A percentile compares a stretch with the other conserved stretches of the same genome.
These are phyloP conservation scores for Rhizopogon roseolus DNA, from an alignment of 768 basidiomycete genomes.

Conservation along the genomic window DNA sequence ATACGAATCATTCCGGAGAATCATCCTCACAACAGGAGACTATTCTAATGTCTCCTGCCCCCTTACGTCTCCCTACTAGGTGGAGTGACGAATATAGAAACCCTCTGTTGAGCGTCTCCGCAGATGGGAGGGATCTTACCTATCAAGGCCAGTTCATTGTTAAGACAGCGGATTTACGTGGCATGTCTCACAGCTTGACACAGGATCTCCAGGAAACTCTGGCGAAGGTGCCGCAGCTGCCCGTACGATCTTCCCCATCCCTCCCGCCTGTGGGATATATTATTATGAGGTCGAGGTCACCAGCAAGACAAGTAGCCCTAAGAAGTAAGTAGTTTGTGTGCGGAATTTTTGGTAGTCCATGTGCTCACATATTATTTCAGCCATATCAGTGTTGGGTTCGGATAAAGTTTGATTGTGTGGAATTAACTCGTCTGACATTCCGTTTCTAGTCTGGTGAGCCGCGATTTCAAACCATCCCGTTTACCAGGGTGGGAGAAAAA, in stretches of 20 bases:
- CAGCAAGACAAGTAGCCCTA: slow-evolving; percentile 73
- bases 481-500: slow-evolving; percentile 83
- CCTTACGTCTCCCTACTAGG: slow-evolving; percentile 64
- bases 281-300: slow-evolving; percentile 91
- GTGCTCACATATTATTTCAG: slow-evolving; percentile 32
- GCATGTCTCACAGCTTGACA: slow-evolving; percentile 4
- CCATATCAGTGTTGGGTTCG: slow-evolving; percentile 79
- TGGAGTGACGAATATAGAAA: slow-evolving; percentile 74
- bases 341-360: slow-evolving; percentile 2
- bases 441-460: slow-evolving; percentile 55
- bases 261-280: slow-evolving; percentile 84
- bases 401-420: slow-evolving; percentile 1
- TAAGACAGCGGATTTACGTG: background rate
- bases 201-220: slow-evolving; percentile 49
- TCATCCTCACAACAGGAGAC: slow-evolving; percentile 18
- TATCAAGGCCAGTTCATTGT: slow-evolving; percentile 50
- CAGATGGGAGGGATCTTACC: slow-evolving; percentile 69
- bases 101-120: slow-evolving; percentile 52
- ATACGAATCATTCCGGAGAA: slow-evolving; percentile 46
- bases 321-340: slow-evolving; percentile 51
- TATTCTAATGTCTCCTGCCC: slow-evolving; percentile 26
- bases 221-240: slow-evolving; percentile 86
- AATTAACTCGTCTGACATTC: slow-evolving; percentile 8
- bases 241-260: slow-evolving; percentile 72
- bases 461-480: slow-evolving; percentile 60